Base-by-base conservation (phyloP, 2,329 filamentous ascomycete genomes). In the Dactylellina leptospora region DNA sequence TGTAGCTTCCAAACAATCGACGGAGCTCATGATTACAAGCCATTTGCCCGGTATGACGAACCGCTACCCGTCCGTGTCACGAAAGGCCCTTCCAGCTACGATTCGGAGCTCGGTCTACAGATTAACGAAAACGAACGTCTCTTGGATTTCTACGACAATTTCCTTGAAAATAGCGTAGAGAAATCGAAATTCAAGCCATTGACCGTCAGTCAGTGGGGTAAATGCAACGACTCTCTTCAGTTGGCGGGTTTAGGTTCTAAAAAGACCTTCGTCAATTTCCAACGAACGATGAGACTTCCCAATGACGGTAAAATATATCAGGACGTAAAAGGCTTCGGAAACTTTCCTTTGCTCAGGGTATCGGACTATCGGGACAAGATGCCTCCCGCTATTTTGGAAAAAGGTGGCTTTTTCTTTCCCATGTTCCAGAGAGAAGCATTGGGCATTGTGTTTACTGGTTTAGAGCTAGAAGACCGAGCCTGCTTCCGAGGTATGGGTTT, bases 361-460 rank as follows among this genome's bases (percentile, higher is more conserved):
- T 47, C 55, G 4, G 55, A 60, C 38, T 60, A 45, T n/a, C 10
- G 50, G 22, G 10, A 25, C 20, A 60, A 25, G 18, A 3, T 60
- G 13, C 55, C 55, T 4, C 3, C 25, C 5, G 36, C 8, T 2
- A 48, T 60, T 20, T 8, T 11, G 13, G 30, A 60, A 27, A 60
- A 60, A 23, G 55, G 55, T 2, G 55, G 55, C 2, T 60, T 28
- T 38, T 60, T 60, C 18, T 48, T 60, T 13, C 55, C 55, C 36
- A 60, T 60, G 42, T 47, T 60, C 23, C 55, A 60, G n/a, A 48
- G 55, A 40, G 55, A 60, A 18, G 40, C 36, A 5, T 20, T 60
- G 16, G 38, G 22, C 6, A 27, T 58, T 33, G 38, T 1, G 45
- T 25, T 55, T 23, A 11, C 33, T 23, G 28, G n/a, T n/a, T n/a